These are phyloP conservation scores for Cynara cardunculus DNA, from an alignment of 129 eudicot genomes.

Conservation along the genomic window DNA sequence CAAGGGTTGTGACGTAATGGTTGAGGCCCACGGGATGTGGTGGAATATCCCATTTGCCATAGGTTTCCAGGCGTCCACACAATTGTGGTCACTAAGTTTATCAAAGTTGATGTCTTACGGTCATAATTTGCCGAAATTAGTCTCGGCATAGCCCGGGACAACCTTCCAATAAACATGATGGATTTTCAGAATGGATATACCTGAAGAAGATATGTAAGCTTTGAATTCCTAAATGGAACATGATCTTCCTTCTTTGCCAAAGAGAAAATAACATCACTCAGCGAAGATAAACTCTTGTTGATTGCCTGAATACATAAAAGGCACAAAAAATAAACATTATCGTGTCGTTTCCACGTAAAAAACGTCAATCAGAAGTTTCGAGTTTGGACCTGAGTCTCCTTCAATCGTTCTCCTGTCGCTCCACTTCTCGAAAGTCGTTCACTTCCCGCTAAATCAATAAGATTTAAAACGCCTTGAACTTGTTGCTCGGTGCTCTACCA, in stretches of 20 bases:
- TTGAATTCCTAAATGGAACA: constrained; percentile 64
- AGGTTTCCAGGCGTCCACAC: too few relatives aligned
- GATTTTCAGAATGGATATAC: constrained; percentile 15
- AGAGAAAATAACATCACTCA: constrained; percentile 67
- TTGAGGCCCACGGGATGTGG: too few relatives aligned
- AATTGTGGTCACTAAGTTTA: too few relatives aligned
- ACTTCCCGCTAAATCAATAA: constrained; percentile 69
- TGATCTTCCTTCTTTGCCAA: constrained; percentile 66
- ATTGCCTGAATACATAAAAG: constrained; percentile 43
- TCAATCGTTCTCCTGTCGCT: constrained; percentile 56
- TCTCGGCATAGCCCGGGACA: too few relatives aligned
- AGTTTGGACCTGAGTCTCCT: constrained; percentile 58
- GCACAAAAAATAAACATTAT: not conserved
- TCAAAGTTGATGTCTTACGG: too few relatives aligned
- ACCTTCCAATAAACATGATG: too few relatives aligned
- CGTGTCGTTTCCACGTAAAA: not conserved
- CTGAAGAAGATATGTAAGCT: constrained; percentile 71
- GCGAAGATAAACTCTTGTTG: constrained; percentile 56
- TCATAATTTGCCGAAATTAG: too few relatives aligned
- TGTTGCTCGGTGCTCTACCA: constrained; percentile 59
- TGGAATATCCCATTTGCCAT: too few relatives aligned
- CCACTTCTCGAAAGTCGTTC: constrained; percentile 64
- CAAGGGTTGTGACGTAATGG: too few relatives aligned
- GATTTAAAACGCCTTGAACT: constrained; percentile 57
- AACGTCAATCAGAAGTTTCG: not conserved